Conservation (phyloP, 176 grass and related monocot species). For the Carex myosuroides region DNA sequence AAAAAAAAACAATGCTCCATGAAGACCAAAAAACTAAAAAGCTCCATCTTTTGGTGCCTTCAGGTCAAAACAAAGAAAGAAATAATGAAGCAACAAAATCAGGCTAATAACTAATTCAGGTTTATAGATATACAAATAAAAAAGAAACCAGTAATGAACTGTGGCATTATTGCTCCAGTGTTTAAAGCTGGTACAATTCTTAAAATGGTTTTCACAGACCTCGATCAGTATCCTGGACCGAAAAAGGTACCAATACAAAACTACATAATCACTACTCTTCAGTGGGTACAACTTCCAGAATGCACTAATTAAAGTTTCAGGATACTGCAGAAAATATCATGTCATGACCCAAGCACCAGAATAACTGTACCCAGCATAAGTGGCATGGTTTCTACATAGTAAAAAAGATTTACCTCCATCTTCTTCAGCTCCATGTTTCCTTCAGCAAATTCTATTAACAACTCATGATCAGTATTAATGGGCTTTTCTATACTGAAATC, state of each 20-base stretch:
- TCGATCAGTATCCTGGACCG: neutral
- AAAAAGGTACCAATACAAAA: neutral
- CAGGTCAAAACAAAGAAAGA: neutral
- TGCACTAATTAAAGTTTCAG: neutral
- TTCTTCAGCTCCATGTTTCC: constrained; percentile 60
- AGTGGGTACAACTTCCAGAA: neutral
- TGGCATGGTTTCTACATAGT: neutral
- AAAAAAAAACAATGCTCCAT: constrained; percentile 5
- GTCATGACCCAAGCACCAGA: neutral
- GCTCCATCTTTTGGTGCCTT: neutral
- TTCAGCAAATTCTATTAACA: constrained; percentile 65
- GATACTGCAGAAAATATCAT: neutral
- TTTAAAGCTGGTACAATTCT: neutral
- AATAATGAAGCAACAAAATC: neutral
- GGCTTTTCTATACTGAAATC: constrained; percentile 41
- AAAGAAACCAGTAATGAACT: neutral
- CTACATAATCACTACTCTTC: neutral
- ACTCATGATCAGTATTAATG: constrained; percentile 60
- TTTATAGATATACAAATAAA: neutral
- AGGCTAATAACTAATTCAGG: neutral
- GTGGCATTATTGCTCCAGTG: neutral
- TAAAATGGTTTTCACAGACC: neutral
- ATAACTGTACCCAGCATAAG: neutral
- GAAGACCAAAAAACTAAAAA: neutral
- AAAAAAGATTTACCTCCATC: constrained; percentile 46